A percentile compares a stretch with the other conserved stretches of the same genome.
Conservation (phyloP, 208 protist genomes). For the Trypanosoma boissoni region DNA sequence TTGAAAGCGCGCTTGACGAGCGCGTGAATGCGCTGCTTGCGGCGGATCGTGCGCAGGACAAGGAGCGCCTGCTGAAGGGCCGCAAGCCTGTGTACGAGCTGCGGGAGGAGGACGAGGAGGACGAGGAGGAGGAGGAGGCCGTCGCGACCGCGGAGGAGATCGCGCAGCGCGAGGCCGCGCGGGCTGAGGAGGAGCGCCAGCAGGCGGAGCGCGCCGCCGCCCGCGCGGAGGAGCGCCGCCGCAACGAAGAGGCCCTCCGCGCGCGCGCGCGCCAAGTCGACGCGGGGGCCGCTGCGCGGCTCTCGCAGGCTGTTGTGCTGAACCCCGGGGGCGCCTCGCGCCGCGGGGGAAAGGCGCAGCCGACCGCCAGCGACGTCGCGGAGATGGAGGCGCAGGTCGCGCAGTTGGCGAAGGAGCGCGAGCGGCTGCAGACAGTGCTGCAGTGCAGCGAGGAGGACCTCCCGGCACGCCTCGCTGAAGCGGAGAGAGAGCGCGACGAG, state of each 20-base stretch:
- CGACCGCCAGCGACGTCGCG: constrained; percentile 41
- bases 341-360: constrained; percentile 32
- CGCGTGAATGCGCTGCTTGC: constrained; percentile 55
- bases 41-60: constrained; percentile 63
- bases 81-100: constrained; percentile 29
- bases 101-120: constrained; percentile 35
- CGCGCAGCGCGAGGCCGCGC: constrained; percentile 38
- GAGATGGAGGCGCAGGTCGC: constrained; percentile 59
- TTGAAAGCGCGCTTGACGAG: constrained; percentile 44
- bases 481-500: constrained; percentile 45
- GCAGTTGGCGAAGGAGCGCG: constrained; percentile 55
- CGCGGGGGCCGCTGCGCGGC: constrained; percentile 41
- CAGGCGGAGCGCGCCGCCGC: constrained; percentile 45
- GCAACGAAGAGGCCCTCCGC: constrained; percentile 56
- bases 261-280: constrained; percentile 64
- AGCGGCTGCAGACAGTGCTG: constrained; percentile 61
- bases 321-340: constrained; percentile 35
- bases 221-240: constrained; percentile 51
- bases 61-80: constrained; percentile 52
- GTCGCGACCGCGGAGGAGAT: constrained; percentile 26
- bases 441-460: constrained; percentile 64
- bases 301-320: constrained; percentile 65
- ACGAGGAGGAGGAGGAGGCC: constrained; percentile 31
- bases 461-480: constrained; percentile 39
- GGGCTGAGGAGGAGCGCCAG: constrained; percentile 37